Percentiles rank a stretch among this genome's conserved stretches.
Conservation (phyloP, 164 flowering plant genomes). For the Buxus sempervirens region DNA sequence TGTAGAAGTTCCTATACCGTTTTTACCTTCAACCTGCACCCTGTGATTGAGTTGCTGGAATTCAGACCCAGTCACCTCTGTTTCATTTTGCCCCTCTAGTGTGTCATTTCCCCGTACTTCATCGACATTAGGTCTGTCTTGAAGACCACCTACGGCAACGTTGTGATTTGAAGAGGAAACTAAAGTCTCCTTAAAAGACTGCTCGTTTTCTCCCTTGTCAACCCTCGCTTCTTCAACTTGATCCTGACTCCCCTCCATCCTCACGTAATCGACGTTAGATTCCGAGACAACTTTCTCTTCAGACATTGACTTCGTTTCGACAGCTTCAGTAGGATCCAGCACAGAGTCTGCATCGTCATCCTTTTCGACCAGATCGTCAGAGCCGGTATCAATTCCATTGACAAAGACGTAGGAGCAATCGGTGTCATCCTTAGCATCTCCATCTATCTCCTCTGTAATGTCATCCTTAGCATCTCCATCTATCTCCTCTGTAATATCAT, state of each 20-base stretch:
- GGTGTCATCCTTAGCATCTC: conserved; percentile 12
- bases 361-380: conserved; percentile 11
- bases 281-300: not conserved
- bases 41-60: not conserved
- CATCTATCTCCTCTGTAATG: conserved; percentile 3
- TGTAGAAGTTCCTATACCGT: not conserved
- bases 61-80: too few relatives aligned
- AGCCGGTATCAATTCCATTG: conserved; percentile 9
- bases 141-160: not conserved
- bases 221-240: conserved; percentile 7
- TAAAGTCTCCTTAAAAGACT: not conserved
- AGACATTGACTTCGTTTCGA: not conserved
- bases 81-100: not conserved
- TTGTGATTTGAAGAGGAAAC: conserved; percentile 6
- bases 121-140: not conserved
- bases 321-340: conserved; percentile 1
- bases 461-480: conserved; percentile 19
- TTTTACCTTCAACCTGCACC: not conserved
- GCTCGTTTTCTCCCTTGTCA: not conserved
- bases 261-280: not conserved
- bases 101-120: conserved; percentile 1
- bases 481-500: conserved; percentile 5
- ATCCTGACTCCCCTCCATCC: conserved; percentile 2
- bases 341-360: conserved; percentile 10
- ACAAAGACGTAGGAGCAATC: conserved; percentile 37